phyloP scores from a whole-genome alignment of 108 stramenopile genomes.

The Cyclotella kingstonii region DNA sequence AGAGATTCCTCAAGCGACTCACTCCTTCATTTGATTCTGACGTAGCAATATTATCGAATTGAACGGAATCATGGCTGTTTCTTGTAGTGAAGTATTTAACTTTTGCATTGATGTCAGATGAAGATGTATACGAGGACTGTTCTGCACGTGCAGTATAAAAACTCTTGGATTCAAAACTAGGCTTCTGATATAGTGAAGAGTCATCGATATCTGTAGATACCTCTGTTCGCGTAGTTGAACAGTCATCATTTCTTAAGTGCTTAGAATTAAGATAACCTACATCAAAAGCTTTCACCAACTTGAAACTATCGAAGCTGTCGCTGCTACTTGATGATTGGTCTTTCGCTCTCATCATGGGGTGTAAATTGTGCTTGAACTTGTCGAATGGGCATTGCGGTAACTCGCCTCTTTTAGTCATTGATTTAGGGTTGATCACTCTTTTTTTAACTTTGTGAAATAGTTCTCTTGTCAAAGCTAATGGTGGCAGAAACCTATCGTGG shows the following conservation, averaged over 20 bases:
- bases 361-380: no score
- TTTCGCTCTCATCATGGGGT: no score
- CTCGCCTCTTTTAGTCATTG: no score
- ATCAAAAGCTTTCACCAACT: not conserved
- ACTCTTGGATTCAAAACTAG: slow-evolving; percentile 9
- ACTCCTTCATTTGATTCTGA: not conserved
- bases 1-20: slow-evolving; percentile 5
- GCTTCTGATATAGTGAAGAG: slow-evolving; percentile 8
- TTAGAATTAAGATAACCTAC: not conserved
- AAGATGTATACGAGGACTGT: slow-evolving; percentile 7
- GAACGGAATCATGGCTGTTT: not conserved
- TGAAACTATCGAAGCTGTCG: not conserved
- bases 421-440: no score
- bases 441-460: no score
- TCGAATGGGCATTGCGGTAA: no score
- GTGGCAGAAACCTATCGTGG: no score
- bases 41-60: slow-evolving; percentile 1
- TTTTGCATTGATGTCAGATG: slow-evolving; percentile 1
- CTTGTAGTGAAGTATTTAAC: not conserved
- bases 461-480: no score
- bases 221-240: slow-evolving; percentile 14
- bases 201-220: slow-evolving; percentile 20
- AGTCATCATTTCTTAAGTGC: not conserved
- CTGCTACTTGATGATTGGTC: no score
- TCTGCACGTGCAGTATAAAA: not conserved